Conservation (phyloP, 495 filamentous ascomycete species). For the Daldinia decipiens region DNA sequence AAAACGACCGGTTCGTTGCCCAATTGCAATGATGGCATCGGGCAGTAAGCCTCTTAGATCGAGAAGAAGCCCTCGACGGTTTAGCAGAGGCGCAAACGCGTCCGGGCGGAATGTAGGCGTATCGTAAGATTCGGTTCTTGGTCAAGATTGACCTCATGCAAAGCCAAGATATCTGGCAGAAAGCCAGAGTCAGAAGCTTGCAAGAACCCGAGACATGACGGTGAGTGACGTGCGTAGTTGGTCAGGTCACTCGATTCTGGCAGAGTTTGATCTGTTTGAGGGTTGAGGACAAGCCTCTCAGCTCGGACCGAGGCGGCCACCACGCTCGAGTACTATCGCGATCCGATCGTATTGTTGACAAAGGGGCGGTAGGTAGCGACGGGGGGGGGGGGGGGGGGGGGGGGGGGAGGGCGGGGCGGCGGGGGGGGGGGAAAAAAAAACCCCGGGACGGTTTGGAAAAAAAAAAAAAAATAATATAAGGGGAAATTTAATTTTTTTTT, state of each 20-base stretch:
- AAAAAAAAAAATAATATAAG: too few species aligned
- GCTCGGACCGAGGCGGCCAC: conserved; percentile 30
- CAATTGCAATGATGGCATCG: conserved; percentile 49
- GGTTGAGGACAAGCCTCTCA: conserved; percentile 42
- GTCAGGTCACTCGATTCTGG: conserved; percentile 32
- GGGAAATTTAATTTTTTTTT: too few species aligned
- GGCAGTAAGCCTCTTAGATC: conserved; percentile 28
- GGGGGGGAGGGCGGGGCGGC: too few species aligned
- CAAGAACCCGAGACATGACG: conserved; percentile 62
- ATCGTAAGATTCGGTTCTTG: conserved; percentile 33
- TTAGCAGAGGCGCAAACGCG: conserved; percentile 43
- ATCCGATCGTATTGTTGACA: conserved; percentile 34
- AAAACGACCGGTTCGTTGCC: conserved; percentile 33
- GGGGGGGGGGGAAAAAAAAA: too few species aligned
- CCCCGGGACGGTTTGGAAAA: too few species aligned
- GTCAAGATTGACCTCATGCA: conserved; percentile 44
- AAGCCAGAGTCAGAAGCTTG: conserved; percentile 61
- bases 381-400: too few species aligned
- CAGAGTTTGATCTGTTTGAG: neutral
- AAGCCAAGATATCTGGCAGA: conserved; percentile 56
- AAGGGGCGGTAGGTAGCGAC: conserved; percentile 42
- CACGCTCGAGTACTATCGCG: conserved; percentile 38
- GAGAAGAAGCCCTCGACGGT: conserved; percentile 25
- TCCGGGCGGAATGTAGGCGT: conserved; percentile 26
- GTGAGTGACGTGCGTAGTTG: conserved; percentile 52